A percentile compares a stretch with the other conserved stretches of the same genome.
phyloP scores from a whole-genome alignment of 805 yeast genomes.

The Huiozyma naganishii region DNA sequence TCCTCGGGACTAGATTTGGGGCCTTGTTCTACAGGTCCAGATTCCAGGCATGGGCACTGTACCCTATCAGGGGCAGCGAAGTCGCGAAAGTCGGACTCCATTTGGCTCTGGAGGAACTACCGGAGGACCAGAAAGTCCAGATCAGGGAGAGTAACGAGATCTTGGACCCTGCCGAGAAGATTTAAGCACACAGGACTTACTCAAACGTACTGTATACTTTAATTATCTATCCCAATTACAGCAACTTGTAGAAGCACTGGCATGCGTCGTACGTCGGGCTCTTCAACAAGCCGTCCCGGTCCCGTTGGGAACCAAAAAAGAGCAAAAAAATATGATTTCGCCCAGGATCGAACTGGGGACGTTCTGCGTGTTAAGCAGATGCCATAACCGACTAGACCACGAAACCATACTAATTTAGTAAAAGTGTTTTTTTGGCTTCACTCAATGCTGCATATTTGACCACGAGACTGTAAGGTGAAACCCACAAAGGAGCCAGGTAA shows the following conservation, averaged over 20 bases:
- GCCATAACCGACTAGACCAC: conserved; percentile 99
- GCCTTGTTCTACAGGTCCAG: conserved; percentile 26
- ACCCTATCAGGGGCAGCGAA: conserved; percentile 54
- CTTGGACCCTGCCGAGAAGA: conserved; percentile 11
- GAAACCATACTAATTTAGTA: conserved; percentile 42
- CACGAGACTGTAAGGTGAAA: too few relatives aligned
- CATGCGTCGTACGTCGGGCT: too few relatives aligned
- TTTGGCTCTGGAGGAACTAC: conserved; percentile 25
- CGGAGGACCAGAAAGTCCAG: conserved; percentile 17
- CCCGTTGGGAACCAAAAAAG: too few relatives aligned
- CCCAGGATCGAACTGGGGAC: conserved; percentile 99
- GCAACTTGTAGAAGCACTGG: too few relatives aligned
- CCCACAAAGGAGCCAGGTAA: too few relatives aligned
- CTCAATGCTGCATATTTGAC: too few relatives aligned
- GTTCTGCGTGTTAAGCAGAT: conserved; percentile 99
- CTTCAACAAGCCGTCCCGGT: too few relatives aligned
- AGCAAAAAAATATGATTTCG: conserved; percentile 58
- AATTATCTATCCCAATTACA: too few relatives aligned
- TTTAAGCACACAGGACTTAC: too few relatives aligned
- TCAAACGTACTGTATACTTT: too few relatives aligned
- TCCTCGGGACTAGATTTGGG: conserved; percentile 27
- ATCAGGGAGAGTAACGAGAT: conserved; percentile 25
- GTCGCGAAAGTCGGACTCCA: conserved; percentile 44
- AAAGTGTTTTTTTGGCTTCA: too few relatives aligned
- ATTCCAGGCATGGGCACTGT: conserved; percentile 23